Evolutionary conservation across 192 early-diverging fungal species (phyloP).

Genomic region (Geosiphon pyriformis): DNA sequence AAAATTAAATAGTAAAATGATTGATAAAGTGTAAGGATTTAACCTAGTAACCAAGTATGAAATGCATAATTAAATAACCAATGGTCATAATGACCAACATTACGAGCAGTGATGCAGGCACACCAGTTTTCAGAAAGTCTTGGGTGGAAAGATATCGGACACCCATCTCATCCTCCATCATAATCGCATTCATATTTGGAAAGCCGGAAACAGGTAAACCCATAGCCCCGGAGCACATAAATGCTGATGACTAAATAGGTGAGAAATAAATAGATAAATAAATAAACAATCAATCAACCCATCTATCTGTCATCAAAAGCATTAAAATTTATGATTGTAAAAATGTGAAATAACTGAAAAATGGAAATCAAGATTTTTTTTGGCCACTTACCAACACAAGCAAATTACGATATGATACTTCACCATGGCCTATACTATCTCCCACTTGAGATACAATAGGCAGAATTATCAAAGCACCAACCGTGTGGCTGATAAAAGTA

Average conservation of each 20-base stretch:
- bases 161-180: constrained; percentile 84
- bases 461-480: constrained; percentile 91
- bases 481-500: constrained; percentile 94
- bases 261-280: not conserved
- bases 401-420: constrained; percentile 51
- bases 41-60: constrained; percentile 29
- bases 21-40: no score
- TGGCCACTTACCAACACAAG: constrained; percentile 63
- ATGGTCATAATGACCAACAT: constrained; percentile 65
- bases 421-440: constrained; percentile 23
- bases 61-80: constrained; percentile 69
- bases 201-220: constrained; percentile 90
- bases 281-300: not conserved
- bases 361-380: not conserved
- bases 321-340: no score
- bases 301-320: no score
- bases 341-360: no score
- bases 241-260: constrained; percentile 50
- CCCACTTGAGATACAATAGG: constrained; percentile 91
- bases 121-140: constrained; percentile 82
- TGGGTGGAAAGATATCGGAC: constrained; percentile 71
- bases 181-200: constrained; percentile 97
- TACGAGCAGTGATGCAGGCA: constrained; percentile 69
- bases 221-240: constrained; percentile 89
- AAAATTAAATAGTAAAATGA: no score